A percentile compares a stretch with the other conserved stretches of the same genome.
phyloP scores from a whole-genome alignment of 2,329 filamentous ascomycete species.

The Amesomyces nigricolor region DNA sequence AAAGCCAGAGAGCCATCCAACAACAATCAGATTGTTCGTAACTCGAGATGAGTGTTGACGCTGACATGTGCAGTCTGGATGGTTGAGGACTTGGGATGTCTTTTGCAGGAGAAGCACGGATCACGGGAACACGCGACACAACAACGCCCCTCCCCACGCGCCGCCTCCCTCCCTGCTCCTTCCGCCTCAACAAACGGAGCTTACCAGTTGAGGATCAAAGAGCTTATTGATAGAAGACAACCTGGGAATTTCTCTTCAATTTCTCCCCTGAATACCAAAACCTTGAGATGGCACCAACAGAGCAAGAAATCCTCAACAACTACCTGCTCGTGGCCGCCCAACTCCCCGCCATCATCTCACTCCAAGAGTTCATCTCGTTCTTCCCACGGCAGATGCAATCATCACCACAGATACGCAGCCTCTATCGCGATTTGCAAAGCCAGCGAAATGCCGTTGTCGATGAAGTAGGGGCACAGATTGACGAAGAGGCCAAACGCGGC shows the following conservation, averaged over 20 bases:
- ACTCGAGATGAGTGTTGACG: neutral
- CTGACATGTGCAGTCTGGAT: neutral
- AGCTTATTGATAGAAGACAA: too few species aligned
- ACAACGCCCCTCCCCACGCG: neutral
- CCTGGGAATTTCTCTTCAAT: too few species aligned
- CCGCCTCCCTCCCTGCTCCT: neutral
- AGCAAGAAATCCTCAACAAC: slow-evolving; percentile 67
- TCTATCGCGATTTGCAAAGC: slow-evolving; percentile 76
- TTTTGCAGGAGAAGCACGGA: slow-evolving; percentile 14
- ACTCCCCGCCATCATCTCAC: slow-evolving; percentile 65
- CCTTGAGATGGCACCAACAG: slow-evolving; percentile 61
- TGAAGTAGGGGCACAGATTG: slow-evolving; percentile 58
- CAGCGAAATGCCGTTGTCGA: slow-evolving; percentile 67
- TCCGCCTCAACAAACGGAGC: neutral
- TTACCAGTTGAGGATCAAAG: neutral
- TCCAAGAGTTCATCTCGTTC: slow-evolving; percentile 68
- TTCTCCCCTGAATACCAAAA: too few species aligned
- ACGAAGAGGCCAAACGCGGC: slow-evolving; percentile 57
- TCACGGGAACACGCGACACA: slow-evolving; percentile 25
- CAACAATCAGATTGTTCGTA: neutral
- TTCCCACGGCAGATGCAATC: slow-evolving; percentile 64
- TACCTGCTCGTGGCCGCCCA: slow-evolving; percentile 74
- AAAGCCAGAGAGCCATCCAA: too few species aligned
- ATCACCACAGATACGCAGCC: slow-evolving; percentile 59
- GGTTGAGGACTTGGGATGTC: too few species aligned